phyloP scores from a whole-genome alignment of 2,329 filamentous ascomycete species.

The Stachybotrys elegans region DNA sequence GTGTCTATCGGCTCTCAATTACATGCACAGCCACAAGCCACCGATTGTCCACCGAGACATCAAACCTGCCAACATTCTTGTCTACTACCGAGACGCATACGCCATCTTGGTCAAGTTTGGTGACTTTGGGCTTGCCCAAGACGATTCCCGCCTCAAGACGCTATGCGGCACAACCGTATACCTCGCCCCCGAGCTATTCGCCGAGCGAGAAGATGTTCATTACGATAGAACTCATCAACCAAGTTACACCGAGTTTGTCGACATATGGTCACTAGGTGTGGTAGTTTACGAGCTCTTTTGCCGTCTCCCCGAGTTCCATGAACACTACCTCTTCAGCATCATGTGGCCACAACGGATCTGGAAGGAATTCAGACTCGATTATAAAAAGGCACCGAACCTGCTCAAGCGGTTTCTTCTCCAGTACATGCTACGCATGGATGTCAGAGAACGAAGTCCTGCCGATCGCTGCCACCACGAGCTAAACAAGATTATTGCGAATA shows the following conservation, averaged over 20 bases:
- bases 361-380: background rate
- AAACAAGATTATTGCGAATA: too few species aligned
- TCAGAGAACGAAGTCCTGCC: background rate
- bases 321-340: background rate
- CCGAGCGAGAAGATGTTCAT: constrained; percentile 30
- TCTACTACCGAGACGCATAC: constrained; percentile 62
- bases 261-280: constrained; percentile 88
- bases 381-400: background rate
- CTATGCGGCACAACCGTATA: constrained; percentile 84
- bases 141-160: constrained; percentile 87
- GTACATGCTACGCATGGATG: background rate
- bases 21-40: constrained; percentile 8
- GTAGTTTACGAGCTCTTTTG: constrained; percentile 36
- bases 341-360: background rate
- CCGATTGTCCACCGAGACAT: constrained; percentile 86
- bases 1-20: constrained; percentile 11
- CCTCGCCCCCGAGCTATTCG: constrained; percentile 75
- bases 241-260: constrained; percentile 84
- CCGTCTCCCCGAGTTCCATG: constrained; percentile 7
- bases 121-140: constrained; percentile 89
- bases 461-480: background rate
- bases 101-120: constrained; percentile 78
- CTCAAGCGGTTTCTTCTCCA: background rate
- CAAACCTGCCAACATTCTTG: constrained; percentile 85
- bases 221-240: too few species aligned